These are phyloP conservation scores for Rhipidocladum racemiflorum DNA, from an alignment of 176 grass and related monocot genomes.

Conservation along the genomic window DNA sequence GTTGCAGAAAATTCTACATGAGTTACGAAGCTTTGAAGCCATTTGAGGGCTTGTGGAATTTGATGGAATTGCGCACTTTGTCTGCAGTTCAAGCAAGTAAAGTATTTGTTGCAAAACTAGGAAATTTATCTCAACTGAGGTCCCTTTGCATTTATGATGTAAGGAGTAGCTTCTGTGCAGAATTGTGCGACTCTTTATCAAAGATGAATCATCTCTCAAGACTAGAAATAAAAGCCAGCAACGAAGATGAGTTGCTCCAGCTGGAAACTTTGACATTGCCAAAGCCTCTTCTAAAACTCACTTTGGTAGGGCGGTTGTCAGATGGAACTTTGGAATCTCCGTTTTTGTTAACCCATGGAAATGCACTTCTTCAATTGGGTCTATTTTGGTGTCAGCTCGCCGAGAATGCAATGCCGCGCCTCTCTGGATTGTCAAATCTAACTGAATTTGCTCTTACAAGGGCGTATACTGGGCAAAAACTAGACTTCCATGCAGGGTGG, in stretches of 20 bases:
- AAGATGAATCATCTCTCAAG: conserved; percentile 32
- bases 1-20: neutral
- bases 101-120: conserved; percentile 28
- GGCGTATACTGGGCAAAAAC: conserved; percentile 13
- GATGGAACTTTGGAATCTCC: conserved; percentile 36
- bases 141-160: conserved; percentile 30
- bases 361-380: neutral
- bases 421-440: conserved; percentile 37
- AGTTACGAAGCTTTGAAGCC: neutral
- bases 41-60: conserved; percentile 35
- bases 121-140: conserved; percentile 43
- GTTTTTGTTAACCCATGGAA: conserved; percentile 9
- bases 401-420: conserved; percentile 17
- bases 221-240: conserved; percentile 35
- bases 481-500: conserved; percentile 20
- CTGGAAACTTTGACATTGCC: conserved; percentile 37
- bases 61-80: conserved; percentile 44
- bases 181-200: conserved; percentile 45
- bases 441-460: conserved; percentile 31
- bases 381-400: conserved; percentile 41
- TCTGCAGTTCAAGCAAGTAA: conserved; percentile 26
- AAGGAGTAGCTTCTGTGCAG: conserved; percentile 31
- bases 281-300: conserved; percentile 34
- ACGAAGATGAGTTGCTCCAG: conserved; percentile 33
- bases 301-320: conserved; percentile 27